Base-by-base conservation (phyloP, 352 stramenopile species). In the Pythium chondricola region DNA sequence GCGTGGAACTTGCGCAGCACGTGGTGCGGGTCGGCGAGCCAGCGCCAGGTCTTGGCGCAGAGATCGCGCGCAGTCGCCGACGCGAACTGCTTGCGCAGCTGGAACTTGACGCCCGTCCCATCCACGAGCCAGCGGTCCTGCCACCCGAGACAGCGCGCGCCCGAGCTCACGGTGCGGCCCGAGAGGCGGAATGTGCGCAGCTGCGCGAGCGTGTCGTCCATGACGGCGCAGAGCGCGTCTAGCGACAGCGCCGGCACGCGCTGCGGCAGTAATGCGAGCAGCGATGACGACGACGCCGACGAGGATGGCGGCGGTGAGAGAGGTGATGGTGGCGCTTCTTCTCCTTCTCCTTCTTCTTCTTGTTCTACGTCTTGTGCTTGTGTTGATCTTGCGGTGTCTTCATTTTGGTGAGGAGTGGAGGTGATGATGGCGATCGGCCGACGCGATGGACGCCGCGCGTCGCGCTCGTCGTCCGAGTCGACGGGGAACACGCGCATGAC, bases 61-160 rank as follows among this genome's bases (percentile, higher is more conserved):
- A 88, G 48, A 10, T 68, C 49, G 31, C 66, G 31, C 0, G 71
- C 67, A 29, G 68, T 72, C 10, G 65, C 60, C 25, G 64, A 54
- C 17, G 56, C 45, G 41, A 86, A 88, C 13, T 56, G 58, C 47
- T 88, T 88, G 47, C 74, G 67, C 32, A 88, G 52, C 43, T 76
- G 81, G 41, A 88, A 88, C 31, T 85, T 84, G 52, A 88, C 62
- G 16, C 49, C 66, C 26, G 74, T 80, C 36, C 57, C 69, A 26
- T 85, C 71, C 17, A 80, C 41, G 29, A 83, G 48, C 0, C 76
- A 67, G 41, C 72, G 71, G 55, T 88, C 76, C 29, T 85, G 65
- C 76, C 76, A 88, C 24, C 76, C 76, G 52, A 88, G 62, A 40
- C 85, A 61, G n/a, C 54, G 67, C 17, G 57, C 65, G 24, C 74